These are phyloP conservation scores for Lignosus rhinocerotis DNA, from an alignment of 1,284 basidiomycete species.

Conservation along the genomic window DNA sequence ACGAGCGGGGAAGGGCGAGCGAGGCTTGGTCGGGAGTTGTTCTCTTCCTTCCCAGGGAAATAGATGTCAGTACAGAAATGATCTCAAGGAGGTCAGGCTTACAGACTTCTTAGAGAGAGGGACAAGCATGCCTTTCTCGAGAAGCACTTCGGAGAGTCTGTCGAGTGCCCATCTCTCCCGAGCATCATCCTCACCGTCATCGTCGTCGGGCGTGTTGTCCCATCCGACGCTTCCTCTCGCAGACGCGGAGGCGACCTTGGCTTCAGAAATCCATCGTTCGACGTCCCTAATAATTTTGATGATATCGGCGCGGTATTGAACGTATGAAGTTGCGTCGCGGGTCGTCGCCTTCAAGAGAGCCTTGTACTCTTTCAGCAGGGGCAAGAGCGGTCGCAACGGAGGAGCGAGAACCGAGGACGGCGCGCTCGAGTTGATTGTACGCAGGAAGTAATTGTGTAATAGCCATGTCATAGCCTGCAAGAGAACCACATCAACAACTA, in stretches of 20 bases:
- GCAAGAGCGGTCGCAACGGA: slow-evolving; percentile 51
- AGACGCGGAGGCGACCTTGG: slow-evolving; percentile 56
- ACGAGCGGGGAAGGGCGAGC: slow-evolving; percentile 52
- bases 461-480: slow-evolving; percentile 76
- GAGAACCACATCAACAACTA: not conserved
- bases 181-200: slow-evolving; percentile 34
- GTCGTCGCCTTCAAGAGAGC: slow-evolving; percentile 56
- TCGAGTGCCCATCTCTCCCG: slow-evolving; percentile 70
- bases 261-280: slow-evolving; percentile 76
- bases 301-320: slow-evolving; percentile 51
- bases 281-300: slow-evolving; percentile 52
- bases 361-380: slow-evolving; percentile 72
- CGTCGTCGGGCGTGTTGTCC: slow-evolving; percentile 37
- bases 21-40: slow-evolving; percentile 40
- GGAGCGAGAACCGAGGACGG: slow-evolving; percentile 26
- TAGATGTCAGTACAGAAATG: slow-evolving; percentile 9
- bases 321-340: slow-evolving; percentile 61
- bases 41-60: slow-evolving; percentile 53
- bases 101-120: slow-evolving; percentile 79
- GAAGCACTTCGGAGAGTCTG: slow-evolving; percentile 60
- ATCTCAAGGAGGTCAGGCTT: not conserved
- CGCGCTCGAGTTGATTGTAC: slow-evolving; percentile 64
- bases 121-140: slow-evolving; percentile 69
- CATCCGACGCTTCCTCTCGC: slow-evolving; percentile 43
- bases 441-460: slow-evolving; percentile 77